phyloP scores from a whole-genome alignment of 116 monocot species.

The Iris pallida region DNA sequence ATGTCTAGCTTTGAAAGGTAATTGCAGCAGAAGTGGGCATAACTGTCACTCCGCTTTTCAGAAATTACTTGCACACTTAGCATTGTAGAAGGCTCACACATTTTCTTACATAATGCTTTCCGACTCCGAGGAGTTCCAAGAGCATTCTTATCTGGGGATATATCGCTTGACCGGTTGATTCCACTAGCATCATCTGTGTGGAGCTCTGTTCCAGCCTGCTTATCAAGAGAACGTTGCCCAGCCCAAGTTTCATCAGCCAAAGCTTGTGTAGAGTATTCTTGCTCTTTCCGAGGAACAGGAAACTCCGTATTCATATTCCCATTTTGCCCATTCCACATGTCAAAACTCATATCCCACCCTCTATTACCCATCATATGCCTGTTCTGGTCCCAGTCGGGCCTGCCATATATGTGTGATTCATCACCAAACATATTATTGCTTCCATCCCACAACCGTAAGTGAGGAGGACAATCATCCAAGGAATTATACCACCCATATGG shows the following conservation, averaged over 20 bases:
- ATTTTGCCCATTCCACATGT: constrained; percentile 46
- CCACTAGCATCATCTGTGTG: constrained; percentile 12
- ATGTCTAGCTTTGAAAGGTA: constrained; percentile 74
- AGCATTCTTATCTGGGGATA: constrained; percentile 12
- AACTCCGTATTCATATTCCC: constrained; percentile 24
- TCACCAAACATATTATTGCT: constrained; percentile 30
- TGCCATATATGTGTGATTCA: constrained; percentile 45
- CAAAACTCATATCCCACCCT: constrained; percentile 39
- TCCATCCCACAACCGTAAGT: constrained; percentile 63
- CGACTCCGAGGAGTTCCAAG: constrained; percentile 9
- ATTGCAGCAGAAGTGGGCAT: constrained; percentile 6
- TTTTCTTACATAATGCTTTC: constrained; percentile 12
- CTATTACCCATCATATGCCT: constrained; percentile 28
- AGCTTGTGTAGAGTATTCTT: constrained; percentile 7
- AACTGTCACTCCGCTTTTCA: constrained; percentile 20
- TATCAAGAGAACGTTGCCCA: constrained; percentile 11
- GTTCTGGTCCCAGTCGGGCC: constrained; percentile 55
- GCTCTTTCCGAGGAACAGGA: constrained; percentile 17
- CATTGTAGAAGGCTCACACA: constrained; percentile 13
- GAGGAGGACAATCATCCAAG: constrained; percentile 35
- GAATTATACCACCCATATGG: constrained; percentile 56
- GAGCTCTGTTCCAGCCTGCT: constrained; percentile 16
- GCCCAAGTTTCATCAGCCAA: constrained; percentile 23
- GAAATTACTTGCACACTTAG: background rate
- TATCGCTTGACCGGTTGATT: constrained; percentile 26